A percentile compares a stretch with the other conserved stretches of the same genome.
Conservation (phyloP, 306 rosid genomes). For the Dalbergia cochinchinensis region DNA sequence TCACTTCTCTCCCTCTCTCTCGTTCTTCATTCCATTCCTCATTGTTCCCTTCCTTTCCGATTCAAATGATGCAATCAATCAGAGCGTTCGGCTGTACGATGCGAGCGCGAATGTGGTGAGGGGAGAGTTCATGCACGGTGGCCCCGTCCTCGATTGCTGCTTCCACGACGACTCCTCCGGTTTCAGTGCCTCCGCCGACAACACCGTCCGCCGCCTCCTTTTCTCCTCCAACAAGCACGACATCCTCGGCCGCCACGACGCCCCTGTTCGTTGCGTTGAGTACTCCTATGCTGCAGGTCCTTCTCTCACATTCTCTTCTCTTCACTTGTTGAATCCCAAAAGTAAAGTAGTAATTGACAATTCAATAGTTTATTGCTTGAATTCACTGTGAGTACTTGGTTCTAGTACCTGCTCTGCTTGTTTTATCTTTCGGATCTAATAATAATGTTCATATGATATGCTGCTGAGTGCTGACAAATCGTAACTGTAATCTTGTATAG, state of each 20-base stretch:
- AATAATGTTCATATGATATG: not conserved
- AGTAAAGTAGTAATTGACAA: not conserved
- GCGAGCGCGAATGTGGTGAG: slow-evolving; percentile 82
- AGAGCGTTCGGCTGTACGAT: slow-evolving; percentile 90
- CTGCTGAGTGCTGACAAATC: not conserved
- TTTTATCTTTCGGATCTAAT: slow-evolving; percentile 2
- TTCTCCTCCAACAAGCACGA: slow-evolving; percentile 85
- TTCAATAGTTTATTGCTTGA: not conserved
- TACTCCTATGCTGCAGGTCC: slow-evolving; percentile 91
- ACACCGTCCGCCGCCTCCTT: slow-evolving; percentile 79
- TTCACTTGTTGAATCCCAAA: not conserved
- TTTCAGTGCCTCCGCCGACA: slow-evolving; percentile 80
- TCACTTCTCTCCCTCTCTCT: not conserved
- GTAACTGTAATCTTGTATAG: not conserved
- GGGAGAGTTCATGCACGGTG: slow-evolving; percentile 85
- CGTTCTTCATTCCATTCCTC: not conserved
- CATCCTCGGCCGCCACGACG: slow-evolving; percentile 84
- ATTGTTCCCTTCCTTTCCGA: not conserved
- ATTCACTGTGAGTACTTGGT: not conserved
- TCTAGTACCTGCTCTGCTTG: not conserved
- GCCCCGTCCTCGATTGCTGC: slow-evolving; percentile 92
- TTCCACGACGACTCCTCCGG: slow-evolving; percentile 97
- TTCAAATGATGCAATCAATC: not conserved
- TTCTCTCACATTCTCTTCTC: not conserved
- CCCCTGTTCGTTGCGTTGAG: slow-evolving; percentile 93